Base-by-base conservation (phyloP, 768 basidiomycete genomes). In the Boletus reticulatus region DNA sequence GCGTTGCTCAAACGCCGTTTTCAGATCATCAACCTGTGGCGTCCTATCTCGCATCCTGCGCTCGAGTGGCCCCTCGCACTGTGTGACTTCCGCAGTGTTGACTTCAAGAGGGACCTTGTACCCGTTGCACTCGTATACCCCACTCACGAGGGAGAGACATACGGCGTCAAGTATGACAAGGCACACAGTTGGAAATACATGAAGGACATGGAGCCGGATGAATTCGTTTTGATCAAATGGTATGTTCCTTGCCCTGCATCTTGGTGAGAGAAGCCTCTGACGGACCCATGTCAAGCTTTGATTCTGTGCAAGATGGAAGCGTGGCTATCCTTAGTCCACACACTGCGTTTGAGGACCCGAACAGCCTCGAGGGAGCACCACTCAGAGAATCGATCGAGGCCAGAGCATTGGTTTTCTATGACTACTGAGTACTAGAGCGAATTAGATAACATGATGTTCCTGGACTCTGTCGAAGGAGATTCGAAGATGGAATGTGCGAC, bases 11-110 rank as follows among this genome's bases (percentile, higher is more conserved):
- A 73, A 56, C 65, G 70, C 22, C 78, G 80, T 55, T 81, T 79
- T 66, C 79, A 81, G 59, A 78, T 82, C 57, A 74, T 82, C 57
- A 82, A 81, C 64, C 65, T 83, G 53, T 83, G 82, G 82, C 74
- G 81, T 20, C 81, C 81, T 1, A 79, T 82, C 61, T 61, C 69
- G 17, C 67, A 77, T 55, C 59, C 72, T 2, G 79, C 79, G 3
- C 62, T 65, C n/a, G 82, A 81, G 55, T 78, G 73, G 70, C 80
- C 80, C 6, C 73, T 83, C 37, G 74, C 76, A 12, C 68, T 79
- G 0, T 78, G 78, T 61, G 82, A 83, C 66, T 80, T 68, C 62
- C 71, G 75, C 13, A 76, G 70, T 52, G 66, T 81, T 8, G 71
- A 80, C 57, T 46, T 55, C 1, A 56, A 67, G 50, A 66, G 65